Evolutionary conservation across 2,329 filamentous ascomycete genomes (phyloP).

Genomic region (Fonsecaea erecta): DNA sequence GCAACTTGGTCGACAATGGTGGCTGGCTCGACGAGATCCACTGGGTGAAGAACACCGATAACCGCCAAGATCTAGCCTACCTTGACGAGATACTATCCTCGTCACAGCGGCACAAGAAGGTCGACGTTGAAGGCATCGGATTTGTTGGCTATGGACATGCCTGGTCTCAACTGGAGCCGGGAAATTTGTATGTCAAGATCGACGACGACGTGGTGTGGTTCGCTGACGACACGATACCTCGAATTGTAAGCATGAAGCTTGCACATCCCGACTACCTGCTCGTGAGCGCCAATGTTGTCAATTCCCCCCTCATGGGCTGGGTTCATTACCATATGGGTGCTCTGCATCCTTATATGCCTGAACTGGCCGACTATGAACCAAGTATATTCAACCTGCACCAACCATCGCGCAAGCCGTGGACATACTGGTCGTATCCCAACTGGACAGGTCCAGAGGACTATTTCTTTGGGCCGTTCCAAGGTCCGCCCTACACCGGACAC

Average conservation of each 20-base stretch:
- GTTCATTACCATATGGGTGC: constrained; percentile 61
- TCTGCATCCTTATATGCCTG: constrained; percentile 60
- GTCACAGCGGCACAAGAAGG: constrained; percentile 47
- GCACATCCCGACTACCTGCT: constrained; percentile 57
- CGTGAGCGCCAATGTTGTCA: constrained; percentile 62
- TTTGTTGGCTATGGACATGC: constrained; percentile 42
- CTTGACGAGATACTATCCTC: constrained; percentile 47
- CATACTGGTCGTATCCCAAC: constrained; percentile 42
- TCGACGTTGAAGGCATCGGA: constrained; percentile 44
- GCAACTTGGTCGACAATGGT: constrained; percentile 53
- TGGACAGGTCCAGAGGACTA: constrained; percentile 44
- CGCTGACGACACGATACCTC: constrained; percentile 55
- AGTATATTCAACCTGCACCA: constrained; percentile 9
- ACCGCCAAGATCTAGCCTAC: constrained; percentile 48
- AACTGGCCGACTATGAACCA: constrained; percentile 38
- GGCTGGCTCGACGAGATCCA: constrained; percentile 54
- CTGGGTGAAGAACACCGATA: constrained; percentile 52
- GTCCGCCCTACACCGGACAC: constrained; percentile 49
- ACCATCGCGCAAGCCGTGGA: constrained; percentile 41
- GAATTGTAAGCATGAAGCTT: constrained; percentile 59
- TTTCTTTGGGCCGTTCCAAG: constrained; percentile 39
- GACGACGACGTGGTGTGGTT: constrained; percentile 54
- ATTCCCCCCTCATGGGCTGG: constrained; percentile 59
- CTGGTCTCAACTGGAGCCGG: constrained; percentile 37
- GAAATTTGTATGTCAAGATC: constrained; percentile 51